These are phyloP conservation scores for Bipolaris gigantea DNA, from an alignment of 2,329 filamentous ascomycete species.

Conservation along the genomic window DNA sequence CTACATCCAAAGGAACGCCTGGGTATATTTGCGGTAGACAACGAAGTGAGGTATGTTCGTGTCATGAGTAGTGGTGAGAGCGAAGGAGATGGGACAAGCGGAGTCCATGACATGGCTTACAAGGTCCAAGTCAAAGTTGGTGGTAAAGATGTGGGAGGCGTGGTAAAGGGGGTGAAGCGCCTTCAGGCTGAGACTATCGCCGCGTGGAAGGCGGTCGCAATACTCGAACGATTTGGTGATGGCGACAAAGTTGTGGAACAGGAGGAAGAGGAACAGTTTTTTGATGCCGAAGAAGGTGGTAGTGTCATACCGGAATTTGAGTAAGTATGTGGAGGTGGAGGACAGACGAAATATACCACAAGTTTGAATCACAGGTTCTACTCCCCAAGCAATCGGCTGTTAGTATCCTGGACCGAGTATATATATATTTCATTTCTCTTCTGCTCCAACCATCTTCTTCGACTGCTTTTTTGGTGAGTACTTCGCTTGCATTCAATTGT, in stretches of 20 bases:
- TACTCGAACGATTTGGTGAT: constrained; percentile 20
- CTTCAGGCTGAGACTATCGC: constrained; percentile 47
- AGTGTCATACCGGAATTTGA: constrained; percentile 9
- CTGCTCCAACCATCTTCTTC: too few species aligned
- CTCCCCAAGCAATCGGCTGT: not conserved
- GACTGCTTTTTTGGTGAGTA: too few species aligned
- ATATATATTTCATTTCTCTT: too few species aligned
- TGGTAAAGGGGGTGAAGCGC: constrained; percentile 38
- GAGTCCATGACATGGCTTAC: constrained; percentile 17
- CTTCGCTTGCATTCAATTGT: too few species aligned
- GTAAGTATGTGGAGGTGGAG: not conserved
- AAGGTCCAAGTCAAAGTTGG: constrained; percentile 43
- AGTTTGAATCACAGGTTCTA: not conserved
- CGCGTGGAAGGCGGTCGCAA: constrained; percentile 36
- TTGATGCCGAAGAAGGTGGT: constrained; percentile 21
- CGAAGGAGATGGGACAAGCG: not conserved
- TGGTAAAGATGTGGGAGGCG: constrained; percentile 35
- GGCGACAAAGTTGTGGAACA: constrained; percentile 1
- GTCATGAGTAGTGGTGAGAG: constrained; percentile 17
- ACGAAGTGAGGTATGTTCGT: constrained; percentile 58
- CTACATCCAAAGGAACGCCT: constrained; percentile 70
- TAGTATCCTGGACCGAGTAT: not conserved
- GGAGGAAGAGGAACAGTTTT: constrained; percentile 21
- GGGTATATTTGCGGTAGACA: constrained; percentile 58
- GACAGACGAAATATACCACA: not conserved